These are phyloP conservation scores for Pleurotus tuber-regium DNA, from an alignment of 768 basidiomycete species.

Conservation along the genomic window DNA sequence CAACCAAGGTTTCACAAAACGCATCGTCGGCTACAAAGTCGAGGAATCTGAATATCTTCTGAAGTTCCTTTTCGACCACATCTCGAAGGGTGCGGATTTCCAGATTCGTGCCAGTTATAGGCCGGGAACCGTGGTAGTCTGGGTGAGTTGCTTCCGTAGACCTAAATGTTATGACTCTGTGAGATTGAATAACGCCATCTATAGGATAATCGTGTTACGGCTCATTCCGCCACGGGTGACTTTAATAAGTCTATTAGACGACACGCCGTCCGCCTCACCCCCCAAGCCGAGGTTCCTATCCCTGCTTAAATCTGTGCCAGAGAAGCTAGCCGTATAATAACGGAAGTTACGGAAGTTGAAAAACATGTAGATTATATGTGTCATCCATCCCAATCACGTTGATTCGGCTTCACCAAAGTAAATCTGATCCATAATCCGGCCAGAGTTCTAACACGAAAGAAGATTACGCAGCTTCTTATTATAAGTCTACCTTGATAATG, in stretches of 20 bases:
- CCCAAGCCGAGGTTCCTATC: conserved; percentile 46
- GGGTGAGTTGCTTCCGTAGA: conserved; percentile 32
- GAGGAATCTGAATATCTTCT: conserved; percentile 57
- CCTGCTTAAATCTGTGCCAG: conserved; percentile 19
- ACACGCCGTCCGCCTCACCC: conserved; percentile 47
- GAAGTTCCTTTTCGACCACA: conserved; percentile 53
- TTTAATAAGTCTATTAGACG: conserved; percentile 34
- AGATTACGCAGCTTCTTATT: no score
- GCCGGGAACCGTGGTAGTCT: conserved; percentile 55
- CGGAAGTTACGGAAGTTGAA: background rate
- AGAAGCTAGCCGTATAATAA: background rate
- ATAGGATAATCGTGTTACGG: conserved; percentile 47
- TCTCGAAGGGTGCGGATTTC: conserved; percentile 48
- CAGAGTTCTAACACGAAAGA: no score
- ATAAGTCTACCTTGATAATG: no score
- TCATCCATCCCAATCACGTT: no score
- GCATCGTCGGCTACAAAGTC: conserved; percentile 52
- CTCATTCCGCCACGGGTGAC: conserved; percentile 42
- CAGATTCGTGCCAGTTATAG: conserved; percentile 47
- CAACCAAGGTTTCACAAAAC: conserved; percentile 52
- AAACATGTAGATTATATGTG: background rate
- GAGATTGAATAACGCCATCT: background rate
- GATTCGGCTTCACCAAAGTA: no score
- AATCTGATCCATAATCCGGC: no score
- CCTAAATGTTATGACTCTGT: no score